These are phyloP conservation scores for Pseudogymnoascus destructans DNA, from an alignment of 2,329 filamentous ascomycete genomes.

Conservation along the genomic window DNA sequence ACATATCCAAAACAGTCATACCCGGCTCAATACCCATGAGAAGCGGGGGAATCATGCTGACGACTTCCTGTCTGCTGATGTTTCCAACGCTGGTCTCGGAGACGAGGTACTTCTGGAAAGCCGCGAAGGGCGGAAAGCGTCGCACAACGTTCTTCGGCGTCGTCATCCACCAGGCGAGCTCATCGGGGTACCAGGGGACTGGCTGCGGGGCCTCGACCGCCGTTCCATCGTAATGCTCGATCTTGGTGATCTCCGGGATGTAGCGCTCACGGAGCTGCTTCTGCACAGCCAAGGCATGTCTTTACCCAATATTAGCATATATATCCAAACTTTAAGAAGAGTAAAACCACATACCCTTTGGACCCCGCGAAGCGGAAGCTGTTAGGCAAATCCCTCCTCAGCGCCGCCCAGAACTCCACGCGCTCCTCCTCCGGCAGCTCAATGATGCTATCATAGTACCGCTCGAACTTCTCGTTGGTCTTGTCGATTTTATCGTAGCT, in stretches of 20 bases:
- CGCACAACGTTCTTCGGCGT: slow-evolving; percentile 93
- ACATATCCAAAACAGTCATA: slow-evolving; percentile 90
- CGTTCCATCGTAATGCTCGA: slow-evolving; percentile 69
- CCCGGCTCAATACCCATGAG: slow-evolving; percentile 83
- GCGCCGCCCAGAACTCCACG: slow-evolving; percentile 67
- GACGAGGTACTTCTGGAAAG: slow-evolving; percentile 95
- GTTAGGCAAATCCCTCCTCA: slow-evolving; percentile 81
- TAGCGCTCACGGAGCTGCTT: slow-evolving; percentile 78
- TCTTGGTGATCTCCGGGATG: slow-evolving; percentile 77
- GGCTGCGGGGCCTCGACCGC: slow-evolving; percentile 69
- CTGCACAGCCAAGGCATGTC: slow-evolving; percentile 85
- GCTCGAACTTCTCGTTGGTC: slow-evolving; percentile 72
- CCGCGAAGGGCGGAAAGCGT: slow-evolving; percentile 84
- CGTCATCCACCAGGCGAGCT: slow-evolving; percentile 94
- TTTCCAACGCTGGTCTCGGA: slow-evolving; percentile 96
- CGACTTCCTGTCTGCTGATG: slow-evolving; percentile 92
- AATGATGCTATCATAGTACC: slow-evolving; percentile 70
- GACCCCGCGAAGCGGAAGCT: slow-evolving; percentile 96
- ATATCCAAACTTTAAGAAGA: not conserved
- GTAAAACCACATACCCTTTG: slow-evolving; percentile 50
- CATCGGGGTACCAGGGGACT: slow-evolving; percentile 86
- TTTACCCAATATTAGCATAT: slow-evolving; percentile 26
- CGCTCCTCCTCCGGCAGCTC: slow-evolving; percentile 68
- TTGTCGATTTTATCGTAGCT: slow-evolving; percentile 50
- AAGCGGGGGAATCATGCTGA: slow-evolving; percentile 96